Evolutionary conservation across 805 yeast species (phyloP).

Genomic region (Ogataea siamensis): DNA sequence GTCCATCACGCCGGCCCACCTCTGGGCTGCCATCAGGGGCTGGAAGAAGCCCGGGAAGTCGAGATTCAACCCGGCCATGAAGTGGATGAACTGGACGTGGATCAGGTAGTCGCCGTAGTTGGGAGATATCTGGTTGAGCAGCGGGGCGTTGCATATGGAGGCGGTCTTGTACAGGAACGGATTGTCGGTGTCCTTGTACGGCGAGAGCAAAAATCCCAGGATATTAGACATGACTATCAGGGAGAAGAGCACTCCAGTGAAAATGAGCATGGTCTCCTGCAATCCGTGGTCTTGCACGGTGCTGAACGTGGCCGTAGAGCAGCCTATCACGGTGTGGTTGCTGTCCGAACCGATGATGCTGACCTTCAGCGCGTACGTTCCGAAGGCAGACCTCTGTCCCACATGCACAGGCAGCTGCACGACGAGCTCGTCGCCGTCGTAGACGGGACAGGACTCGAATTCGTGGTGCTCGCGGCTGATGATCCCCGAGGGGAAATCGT

Average conservation of each 20-base stretch:
- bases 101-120: constrained; percentile 45
- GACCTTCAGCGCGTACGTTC: constrained; percentile 44
- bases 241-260: constrained; percentile 41
- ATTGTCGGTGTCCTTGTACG: constrained; percentile 57
- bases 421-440: constrained; percentile 24
- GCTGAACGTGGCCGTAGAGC: constrained; percentile 47
- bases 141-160: constrained; percentile 55
- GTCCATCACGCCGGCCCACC: constrained; percentile 57
- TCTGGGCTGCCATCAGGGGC: constrained; percentile 47
- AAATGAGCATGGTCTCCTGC: constrained; percentile 37
- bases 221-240: constrained; percentile 36
- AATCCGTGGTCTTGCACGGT: constrained; percentile 43
- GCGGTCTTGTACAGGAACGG: constrained; percentile 53
- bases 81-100: constrained; percentile 59
- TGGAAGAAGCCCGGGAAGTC: constrained; percentile 63
- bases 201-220: constrained; percentile 44
- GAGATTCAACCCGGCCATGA: constrained; percentile 52
- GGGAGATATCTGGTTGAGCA: constrained; percentile 56
- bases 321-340: constrained; percentile 41
- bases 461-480: background rate
- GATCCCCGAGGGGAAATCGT: background rate
- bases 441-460: constrained; percentile 32
- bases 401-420: constrained; percentile 26
- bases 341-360: constrained; percentile 41
- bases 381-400: constrained; percentile 35